Evolutionary conservation across 2,329 filamentous ascomycete species (phyloP).

Genomic region (Talaromyces sp.): DNA sequence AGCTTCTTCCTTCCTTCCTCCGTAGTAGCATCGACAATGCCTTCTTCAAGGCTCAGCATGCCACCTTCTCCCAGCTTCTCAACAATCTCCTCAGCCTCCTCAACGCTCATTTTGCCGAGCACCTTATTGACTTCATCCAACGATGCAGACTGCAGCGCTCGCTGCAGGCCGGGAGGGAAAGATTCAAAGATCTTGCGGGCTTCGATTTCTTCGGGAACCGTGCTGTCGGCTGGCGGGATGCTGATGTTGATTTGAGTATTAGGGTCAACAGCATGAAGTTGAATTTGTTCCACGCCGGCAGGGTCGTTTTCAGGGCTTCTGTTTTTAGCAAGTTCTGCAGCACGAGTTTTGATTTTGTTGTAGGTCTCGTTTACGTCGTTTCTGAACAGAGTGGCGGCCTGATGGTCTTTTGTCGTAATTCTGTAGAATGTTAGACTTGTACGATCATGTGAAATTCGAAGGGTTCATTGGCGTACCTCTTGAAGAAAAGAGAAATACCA

Average conservation of each 20-base stretch:
- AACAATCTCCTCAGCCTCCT: slow-evolving; percentile 81
- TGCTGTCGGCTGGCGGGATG: slow-evolving; percentile 66
- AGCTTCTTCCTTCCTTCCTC: slow-evolving; percentile 75
- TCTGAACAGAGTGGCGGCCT: slow-evolving; percentile 84
- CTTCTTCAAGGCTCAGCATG: slow-evolving; percentile 84
- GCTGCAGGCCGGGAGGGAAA: slow-evolving; percentile 76
- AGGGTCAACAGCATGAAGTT: slow-evolving; percentile 92
- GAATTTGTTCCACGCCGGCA: slow-evolving; percentile 86
- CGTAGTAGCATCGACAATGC: slow-evolving; percentile 93
- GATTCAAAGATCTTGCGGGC: slow-evolving; percentile 74
- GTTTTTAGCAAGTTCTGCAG: slow-evolving; percentile 66
- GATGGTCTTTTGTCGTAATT: slow-evolving; percentile 82
- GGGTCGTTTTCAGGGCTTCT: slow-evolving; percentile 49
- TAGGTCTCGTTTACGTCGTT: slow-evolving; percentile 93
- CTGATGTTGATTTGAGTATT: slow-evolving; percentile 86
- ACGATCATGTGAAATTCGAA: background rate
- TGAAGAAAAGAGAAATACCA: slow-evolving; percentile 90
- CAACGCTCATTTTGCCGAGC: slow-evolving; percentile 80
- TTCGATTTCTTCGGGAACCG: slow-evolving; percentile 58
- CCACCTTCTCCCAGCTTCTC: slow-evolving; percentile 76
- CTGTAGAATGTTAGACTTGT: slow-evolving; percentile 27
- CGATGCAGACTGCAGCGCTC: slow-evolving; percentile 80
- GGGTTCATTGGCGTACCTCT: slow-evolving; percentile 54
- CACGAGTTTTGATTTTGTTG: slow-evolving; percentile 71
- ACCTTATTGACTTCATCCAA: slow-evolving; percentile 87